Evolutionary conservation across 2,329 filamentous ascomycete genomes (phyloP), one percentile per base, ranked within the genome.

Genomic region (Phyllachora maydis): DNA sequence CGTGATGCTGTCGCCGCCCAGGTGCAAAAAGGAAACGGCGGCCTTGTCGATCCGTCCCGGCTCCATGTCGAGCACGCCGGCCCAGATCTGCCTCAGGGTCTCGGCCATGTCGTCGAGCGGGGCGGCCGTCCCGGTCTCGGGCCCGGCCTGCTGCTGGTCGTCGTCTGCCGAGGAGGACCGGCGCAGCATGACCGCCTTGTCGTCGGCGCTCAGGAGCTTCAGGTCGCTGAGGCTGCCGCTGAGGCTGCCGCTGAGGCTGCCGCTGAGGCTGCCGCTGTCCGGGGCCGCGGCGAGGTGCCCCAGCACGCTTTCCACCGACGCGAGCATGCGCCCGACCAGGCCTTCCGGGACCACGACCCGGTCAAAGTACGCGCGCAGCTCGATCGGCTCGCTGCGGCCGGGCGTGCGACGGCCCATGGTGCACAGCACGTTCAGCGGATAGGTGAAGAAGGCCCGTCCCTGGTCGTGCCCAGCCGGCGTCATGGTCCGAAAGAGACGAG

Each of bases 141-240:
- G 36, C 4, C 2, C 35, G 34, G 24, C 14, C 10, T 11, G 12
- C 4, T 9, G 11, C 5, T 4, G 6, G 4, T 8, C 23, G 11
- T 57, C 42, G 23, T 6, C 12, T 6, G 19, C 15, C 24, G 20
- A 26, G 13, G 24, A n/a, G 9, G 24, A 20, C 11, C 16, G 22
- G n/a, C 23, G 20, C 8, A 26, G 10, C 10, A 63, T 63, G 0
- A 44, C 40, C 8, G 45, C 62, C 30, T 54, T 56, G 13, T 40
- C 35, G 1, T 37, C 30, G 14, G 60, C 50, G 23, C 56, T 47
- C 11, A 58, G 37, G 26, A 64, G 63, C 14, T 52, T 54, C 14
- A 46, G 38, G 10, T 48, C 54, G 11, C 64, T 39, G 3, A 47
- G 40, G 3, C 52, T 49, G 2, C 50, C 49, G 23, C 43, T 46